Evolutionary conservation across 1,284 basidiomycete species (phyloP).

Genomic region (Vanrija sp.): DNA sequence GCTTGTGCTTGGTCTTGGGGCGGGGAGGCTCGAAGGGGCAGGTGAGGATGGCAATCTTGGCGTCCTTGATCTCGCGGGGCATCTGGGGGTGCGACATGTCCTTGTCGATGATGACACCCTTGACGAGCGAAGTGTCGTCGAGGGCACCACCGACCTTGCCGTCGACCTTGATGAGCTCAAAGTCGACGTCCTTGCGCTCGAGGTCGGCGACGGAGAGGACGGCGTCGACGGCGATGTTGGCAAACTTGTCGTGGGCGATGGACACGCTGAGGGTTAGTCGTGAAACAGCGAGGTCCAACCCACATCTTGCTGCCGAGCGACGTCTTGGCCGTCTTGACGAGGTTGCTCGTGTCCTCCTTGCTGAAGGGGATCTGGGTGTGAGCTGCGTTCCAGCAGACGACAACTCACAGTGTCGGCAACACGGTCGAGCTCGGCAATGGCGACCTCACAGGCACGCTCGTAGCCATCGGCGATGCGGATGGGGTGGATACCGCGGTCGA

Average conservation of each 20-base stretch:
- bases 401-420: slow-evolving; percentile 77
- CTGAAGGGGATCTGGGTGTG: slow-evolving; percentile 62
- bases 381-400: not conserved
- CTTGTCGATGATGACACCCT: slow-evolving; percentile 97
- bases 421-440: slow-evolving; percentile 81
- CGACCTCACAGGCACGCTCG: slow-evolving; percentile 86
- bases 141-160: slow-evolving; percentile 97
- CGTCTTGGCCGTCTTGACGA: slow-evolving; percentile 93
- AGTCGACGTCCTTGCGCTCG: slow-evolving; percentile 89
- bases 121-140: slow-evolving; percentile 74
- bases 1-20: slow-evolving; percentile 98
- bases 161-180: slow-evolving; percentile 98
- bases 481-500: slow-evolving; percentile 95
- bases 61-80: slow-evolving; percentile 82
- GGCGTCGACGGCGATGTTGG: slow-evolving; percentile 95
- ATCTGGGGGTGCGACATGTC: slow-evolving; percentile 99
- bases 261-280: slow-evolving; percentile 66
- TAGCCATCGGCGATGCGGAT: slow-evolving; percentile 98
- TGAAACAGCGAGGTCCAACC: slow-evolving; percentile 24
- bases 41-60: slow-evolving; percentile 91
- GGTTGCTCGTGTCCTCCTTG: slow-evolving; percentile 72
- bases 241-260: slow-evolving; percentile 91
- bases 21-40: slow-evolving; percentile 98
- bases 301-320: slow-evolving; percentile 97
- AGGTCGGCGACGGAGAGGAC: slow-evolving; percentile 94